These are phyloP conservation scores for Alternaria brassicae DNA, from an alignment of 2,329 filamentous ascomycete species.

Conservation along the genomic window DNA sequence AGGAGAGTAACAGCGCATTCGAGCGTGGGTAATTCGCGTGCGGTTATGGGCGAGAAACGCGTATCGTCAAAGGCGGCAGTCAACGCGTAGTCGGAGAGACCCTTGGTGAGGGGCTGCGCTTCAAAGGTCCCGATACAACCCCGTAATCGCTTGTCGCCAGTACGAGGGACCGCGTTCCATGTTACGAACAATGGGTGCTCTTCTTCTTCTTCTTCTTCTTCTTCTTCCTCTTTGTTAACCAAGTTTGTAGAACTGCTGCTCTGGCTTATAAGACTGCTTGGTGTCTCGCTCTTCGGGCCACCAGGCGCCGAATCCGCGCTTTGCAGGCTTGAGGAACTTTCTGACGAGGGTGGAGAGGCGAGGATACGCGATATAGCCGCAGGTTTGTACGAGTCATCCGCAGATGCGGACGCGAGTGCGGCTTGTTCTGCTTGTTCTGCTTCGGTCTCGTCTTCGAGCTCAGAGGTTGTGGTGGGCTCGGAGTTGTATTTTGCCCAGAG, in stretches of 20 bases:
- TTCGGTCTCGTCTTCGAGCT: conserved; percentile 10
- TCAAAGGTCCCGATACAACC: conserved; percentile 86
- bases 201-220: conserved; percentile 29
- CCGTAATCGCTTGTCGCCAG: conserved; percentile 71
- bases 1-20: conserved; percentile 73
- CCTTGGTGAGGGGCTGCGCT: conserved; percentile 11
- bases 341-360: conserved; percentile 52
- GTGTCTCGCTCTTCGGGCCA: conserved; percentile 49
- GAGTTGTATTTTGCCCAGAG: conserved; percentile 67
- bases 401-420: conserved; percentile 14
- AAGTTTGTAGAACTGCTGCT: conserved; percentile 34
- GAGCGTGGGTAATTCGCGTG: conserved; percentile 48
- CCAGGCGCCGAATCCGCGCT: conserved; percentile 56
- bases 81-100: conserved; percentile 16
- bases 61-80: conserved; percentile 65
- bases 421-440: conserved; percentile 7
- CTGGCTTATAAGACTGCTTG: conserved; percentile 55
- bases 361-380: conserved; percentile 56
- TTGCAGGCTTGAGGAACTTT: conserved; percentile 55
- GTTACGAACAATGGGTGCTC: conserved; percentile 85
- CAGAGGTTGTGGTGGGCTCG: conserved; percentile 24
- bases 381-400: conserved; percentile 45
- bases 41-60: conserved; percentile 66
- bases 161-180: conserved; percentile 77
- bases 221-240: conserved; percentile 47